Percentiles rank a stretch among this genome's conserved stretches.
Conservation (phyloP, 371 early-diverging fungal species). For the Mortierella sp. region DNA sequence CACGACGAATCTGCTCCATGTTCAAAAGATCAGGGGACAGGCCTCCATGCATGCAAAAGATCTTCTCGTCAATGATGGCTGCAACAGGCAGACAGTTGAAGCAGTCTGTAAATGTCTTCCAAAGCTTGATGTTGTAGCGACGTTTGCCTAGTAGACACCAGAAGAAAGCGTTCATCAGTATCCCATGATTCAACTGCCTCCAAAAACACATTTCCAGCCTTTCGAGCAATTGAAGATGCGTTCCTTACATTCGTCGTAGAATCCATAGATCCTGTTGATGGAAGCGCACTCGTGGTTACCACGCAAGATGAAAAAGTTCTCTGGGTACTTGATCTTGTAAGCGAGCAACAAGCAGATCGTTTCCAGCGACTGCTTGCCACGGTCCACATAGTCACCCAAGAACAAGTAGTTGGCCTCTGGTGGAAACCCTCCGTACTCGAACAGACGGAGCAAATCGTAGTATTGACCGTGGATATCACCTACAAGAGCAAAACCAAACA, state of each 20-base stretch:
- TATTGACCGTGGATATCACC: slow-evolving; percentile 95
- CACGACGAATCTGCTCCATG: slow-evolving; percentile 90
- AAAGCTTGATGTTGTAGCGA: slow-evolving; percentile 92
- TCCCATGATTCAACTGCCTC: too few relatives aligned
- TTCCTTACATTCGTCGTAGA: slow-evolving; percentile 97
- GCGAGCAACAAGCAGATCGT: slow-evolving; percentile 92
- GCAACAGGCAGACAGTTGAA: slow-evolving; percentile 97
- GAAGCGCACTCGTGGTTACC: slow-evolving; percentile 98
- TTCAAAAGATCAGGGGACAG: slow-evolving; percentile 88
- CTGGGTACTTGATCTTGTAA: slow-evolving; percentile 97
- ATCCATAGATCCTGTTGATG: slow-evolving; percentile 97
- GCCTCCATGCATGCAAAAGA: slow-evolving; percentile 98
- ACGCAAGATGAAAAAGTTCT: slow-evolving; percentile 93
- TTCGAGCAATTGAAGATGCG: too few relatives aligned
- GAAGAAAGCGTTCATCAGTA: too few relatives aligned
- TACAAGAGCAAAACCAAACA: not conserved
- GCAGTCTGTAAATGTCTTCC: slow-evolving; percentile 92
- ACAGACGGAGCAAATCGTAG: slow-evolving; percentile 87
- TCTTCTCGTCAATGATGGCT: slow-evolving; percentile 93
- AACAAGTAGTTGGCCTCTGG: slow-evolving; percentile 92
- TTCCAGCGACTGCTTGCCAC: slow-evolving; percentile 96
- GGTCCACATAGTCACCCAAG: slow-evolving; percentile 97
- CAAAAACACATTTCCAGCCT: too few relatives aligned
- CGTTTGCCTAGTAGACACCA: slow-evolving; percentile 74
- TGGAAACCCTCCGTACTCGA: slow-evolving; percentile 89